Evolutionary conservation across 495 filamentous ascomycete species (phyloP).

Genomic region (Talaromyces liani): DNA sequence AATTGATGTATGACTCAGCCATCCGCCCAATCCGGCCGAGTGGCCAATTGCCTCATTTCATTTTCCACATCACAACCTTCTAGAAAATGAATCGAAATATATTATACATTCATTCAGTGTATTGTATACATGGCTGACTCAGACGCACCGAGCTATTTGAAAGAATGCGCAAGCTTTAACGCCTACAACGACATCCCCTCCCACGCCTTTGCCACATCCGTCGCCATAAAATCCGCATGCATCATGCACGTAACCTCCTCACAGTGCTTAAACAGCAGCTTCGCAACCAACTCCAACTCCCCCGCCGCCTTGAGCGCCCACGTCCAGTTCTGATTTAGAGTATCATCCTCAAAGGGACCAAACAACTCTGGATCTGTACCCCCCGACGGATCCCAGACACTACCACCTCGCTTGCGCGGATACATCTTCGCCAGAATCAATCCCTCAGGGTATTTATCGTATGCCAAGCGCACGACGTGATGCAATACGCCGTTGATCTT

Average conservation of each 20-base stretch:
- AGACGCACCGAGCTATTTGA: neutral
- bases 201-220: neutral
- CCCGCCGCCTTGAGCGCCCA: neutral
- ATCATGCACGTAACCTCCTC: neutral
- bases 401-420: neutral
- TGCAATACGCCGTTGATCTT: neutral
- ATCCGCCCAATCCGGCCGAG: slow-evolving; percentile 1
- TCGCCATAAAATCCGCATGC: neutral
- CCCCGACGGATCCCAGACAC: neutral
- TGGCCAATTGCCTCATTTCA: neutral
- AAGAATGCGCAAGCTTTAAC: neutral
- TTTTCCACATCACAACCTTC: neutral
- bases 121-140: neutral
- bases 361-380: neutral
- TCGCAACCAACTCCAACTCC: neutral
- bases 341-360: neutral
- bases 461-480: neutral
- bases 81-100: no score
- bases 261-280: neutral
- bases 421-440: neutral
- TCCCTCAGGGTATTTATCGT: neutral
- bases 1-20: neutral
- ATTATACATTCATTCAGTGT: neutral
- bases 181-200: neutral
- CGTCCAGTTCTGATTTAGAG: neutral